Base-by-base conservation (phyloP, 345 rosid species). In the Eucalyptus curtisii region DNA sequence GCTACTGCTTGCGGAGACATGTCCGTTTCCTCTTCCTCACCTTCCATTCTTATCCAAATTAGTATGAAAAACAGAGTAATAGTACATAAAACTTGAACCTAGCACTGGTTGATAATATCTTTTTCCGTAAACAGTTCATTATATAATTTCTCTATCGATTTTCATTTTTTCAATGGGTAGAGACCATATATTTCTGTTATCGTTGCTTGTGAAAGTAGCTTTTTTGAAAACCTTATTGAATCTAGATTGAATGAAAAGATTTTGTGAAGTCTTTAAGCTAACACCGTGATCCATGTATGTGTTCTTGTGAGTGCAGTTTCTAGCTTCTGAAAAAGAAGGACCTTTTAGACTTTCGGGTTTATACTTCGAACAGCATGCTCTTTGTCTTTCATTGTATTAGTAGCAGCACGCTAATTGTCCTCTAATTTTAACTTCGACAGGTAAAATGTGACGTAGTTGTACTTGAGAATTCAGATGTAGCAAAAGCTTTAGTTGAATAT, bases 401-500 rank as follows among this genome's bases (percentile, higher is more conserved):
- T 37, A 37, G 81, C 81, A 33, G 81, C 81, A 37, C 12, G 45
- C 81, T 37, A 37, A 10, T 71, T 71, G 81, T 71, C 27, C 81
- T 71, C 10, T 40, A 71, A 37, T 71, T 19, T 71, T 71, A 20
- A 19, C 45, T 71, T 37, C 44, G 81, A 37, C 86, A 96, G 97
- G 89, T 96, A 88, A 90, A 93, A 88, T 92, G 93, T 52, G 97
- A 95, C 89, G 79, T 89, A 13, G 92, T 92, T 85, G 87, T 95
- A n/a, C 89, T 96, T 7, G 95, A 95, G 86, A 95, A 94, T 89
- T 89, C 90, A 31, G 94, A 95, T 91, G 93, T 95, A 40, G 94
- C 96, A 6, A 96, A 92, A 92, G 97, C 93, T 7, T 92, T 96
- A 27, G 91, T 92, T 10, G 95, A 91, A 61, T 96, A 94, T 85